phyloP scores from a whole-genome alignment of 2,329 filamentous ascomycete genomes.

The Dactylellina haptotyla region DNA sequence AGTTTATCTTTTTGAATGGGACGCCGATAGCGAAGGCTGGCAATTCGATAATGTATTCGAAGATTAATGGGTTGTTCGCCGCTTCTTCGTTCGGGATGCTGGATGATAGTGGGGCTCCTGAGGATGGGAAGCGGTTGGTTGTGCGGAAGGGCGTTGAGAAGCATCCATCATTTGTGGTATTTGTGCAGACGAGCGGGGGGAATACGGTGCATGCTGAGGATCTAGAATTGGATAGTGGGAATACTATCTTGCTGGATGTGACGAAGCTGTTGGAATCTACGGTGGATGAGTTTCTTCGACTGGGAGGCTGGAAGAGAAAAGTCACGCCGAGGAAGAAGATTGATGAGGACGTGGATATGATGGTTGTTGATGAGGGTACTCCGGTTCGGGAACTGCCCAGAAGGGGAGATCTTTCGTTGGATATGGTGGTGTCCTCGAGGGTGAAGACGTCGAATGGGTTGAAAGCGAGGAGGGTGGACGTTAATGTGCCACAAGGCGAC shows the following conservation, averaged over 20 bases:
- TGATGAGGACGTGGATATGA: background rate
- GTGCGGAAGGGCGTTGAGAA: slow-evolving; percentile 75
- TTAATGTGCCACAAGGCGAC: background rate
- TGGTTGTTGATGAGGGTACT: slow-evolving; percentile 43
- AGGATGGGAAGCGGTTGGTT: slow-evolving; percentile 61
- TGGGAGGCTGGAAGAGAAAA: slow-evolving; percentile 58
- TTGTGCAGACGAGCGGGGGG: slow-evolving; percentile 64
- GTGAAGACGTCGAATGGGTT: background rate
- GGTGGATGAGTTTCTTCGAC: slow-evolving; percentile 62
- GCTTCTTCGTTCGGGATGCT: slow-evolving; percentile 78
- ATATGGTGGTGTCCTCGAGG: slow-evolving; percentile 9
- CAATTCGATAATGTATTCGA: slow-evolving; percentile 72
- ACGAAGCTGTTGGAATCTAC: slow-evolving; percentile 61
- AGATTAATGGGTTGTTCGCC: slow-evolving; percentile 79
- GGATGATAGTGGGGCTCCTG: slow-evolving; percentile 62
- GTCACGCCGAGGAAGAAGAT: slow-evolving; percentile 55
- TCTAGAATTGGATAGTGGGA: slow-evolving; percentile 56
- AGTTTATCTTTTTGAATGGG: slow-evolving; percentile 56
- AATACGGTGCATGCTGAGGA: slow-evolving; percentile 8
- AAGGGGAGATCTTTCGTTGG: slow-evolving; percentile 26
- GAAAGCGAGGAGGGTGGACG: background rate
- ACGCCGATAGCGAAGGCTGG: slow-evolving; percentile 43
- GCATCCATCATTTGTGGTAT: slow-evolving; percentile 91
- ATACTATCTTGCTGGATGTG: slow-evolving; percentile 56
- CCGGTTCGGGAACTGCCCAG: slow-evolving; percentile 57